Conservation (phyloP, 164 flowering plant species). For the Protea cynaroides region DNA sequence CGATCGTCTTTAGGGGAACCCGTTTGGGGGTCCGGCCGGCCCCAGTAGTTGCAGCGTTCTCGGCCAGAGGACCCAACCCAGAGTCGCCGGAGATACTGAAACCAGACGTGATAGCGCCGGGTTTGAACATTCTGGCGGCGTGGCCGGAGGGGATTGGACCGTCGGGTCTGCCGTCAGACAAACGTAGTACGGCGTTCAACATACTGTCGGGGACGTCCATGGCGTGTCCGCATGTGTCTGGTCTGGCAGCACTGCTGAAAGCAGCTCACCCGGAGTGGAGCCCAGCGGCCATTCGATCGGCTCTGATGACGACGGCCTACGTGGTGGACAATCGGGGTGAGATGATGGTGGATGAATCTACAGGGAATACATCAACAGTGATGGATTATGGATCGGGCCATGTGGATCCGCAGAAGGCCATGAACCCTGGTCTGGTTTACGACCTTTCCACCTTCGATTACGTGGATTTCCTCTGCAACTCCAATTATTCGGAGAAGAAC, state of each 20-base stretch:
- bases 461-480: conserved; percentile 76
- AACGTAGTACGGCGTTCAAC: conserved; percentile 67
- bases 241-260: conserved; percentile 82
- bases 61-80: conserved; percentile 90
- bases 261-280: conserved; percentile 94
- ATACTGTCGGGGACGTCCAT: conserved; percentile 92
- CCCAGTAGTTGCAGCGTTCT: conserved; percentile 85
- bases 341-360: conserved; percentile 72
- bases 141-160: conserved; percentile 89
- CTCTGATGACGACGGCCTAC: conserved; percentile 88
- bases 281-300: conserved; percentile 85
- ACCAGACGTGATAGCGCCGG: conserved; percentile 94
- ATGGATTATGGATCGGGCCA: conserved; percentile 87
- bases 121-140: conserved; percentile 88
- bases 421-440: conserved; percentile 84
- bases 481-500: conserved; percentile 58
- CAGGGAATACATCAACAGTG: conserved; percentile 63
- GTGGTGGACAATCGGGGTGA: conserved; percentile 49
- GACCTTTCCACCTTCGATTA: conserved; percentile 58
- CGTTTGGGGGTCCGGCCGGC: conserved; percentile 70
- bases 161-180: conserved; percentile 56
- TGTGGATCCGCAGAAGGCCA: conserved; percentile 78
- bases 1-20: conserved; percentile 70
- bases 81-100: conserved; percentile 76
- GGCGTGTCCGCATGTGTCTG: conserved; percentile 98